Evolutionary conservation across 2,329 filamentous ascomycete species (phyloP).

Genomic region (Exophiala calicioides): DNA sequence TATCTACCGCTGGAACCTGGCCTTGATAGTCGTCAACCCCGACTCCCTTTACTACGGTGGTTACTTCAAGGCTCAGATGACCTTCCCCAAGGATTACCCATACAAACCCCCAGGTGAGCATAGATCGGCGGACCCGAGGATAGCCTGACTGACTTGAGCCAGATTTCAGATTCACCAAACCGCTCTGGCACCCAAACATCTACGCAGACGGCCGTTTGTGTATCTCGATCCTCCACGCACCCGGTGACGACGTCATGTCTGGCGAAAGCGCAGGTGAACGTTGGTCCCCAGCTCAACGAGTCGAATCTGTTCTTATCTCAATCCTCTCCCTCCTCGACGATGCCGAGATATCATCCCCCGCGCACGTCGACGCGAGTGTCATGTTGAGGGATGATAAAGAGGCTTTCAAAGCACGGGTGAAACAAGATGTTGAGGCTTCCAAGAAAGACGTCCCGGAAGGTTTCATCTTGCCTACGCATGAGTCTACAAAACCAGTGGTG

Average conservation of each 20-base stretch:
- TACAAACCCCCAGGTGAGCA: conserved; percentile 74
- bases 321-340: conserved; percentile 90
- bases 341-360: conserved; percentile 87
- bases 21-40: conserved; percentile 87
- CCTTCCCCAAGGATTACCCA: conserved; percentile 84
- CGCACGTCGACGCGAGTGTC: conserved; percentile 90
- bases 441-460: conserved; percentile 77
- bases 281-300: conserved; percentile 91
- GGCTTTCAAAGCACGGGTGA: conserved; percentile 70
- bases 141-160: conserved; percentile 15
- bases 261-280: conserved; percentile 87
- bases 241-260: conserved; percentile 89
- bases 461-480: conserved; percentile 78
- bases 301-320: conserved; percentile 91
- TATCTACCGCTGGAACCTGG: conserved; percentile 83
- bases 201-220: conserved; percentile 88
- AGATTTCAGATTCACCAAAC: conserved; percentile 79
- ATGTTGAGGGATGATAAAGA: conserved; percentile 73
- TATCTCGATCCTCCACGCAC: conserved; percentile 92
- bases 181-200: conserved; percentile 90
- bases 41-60: conserved; percentile 90
- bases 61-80: conserved; percentile 89
- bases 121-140: conserved; percentile 6
- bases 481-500: conserved; percentile 56
- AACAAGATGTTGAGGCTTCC: conserved; percentile 69